Conservation (phyloP, 1,139 yeast species). For the Magnusiomyces starmeri region DNA sequence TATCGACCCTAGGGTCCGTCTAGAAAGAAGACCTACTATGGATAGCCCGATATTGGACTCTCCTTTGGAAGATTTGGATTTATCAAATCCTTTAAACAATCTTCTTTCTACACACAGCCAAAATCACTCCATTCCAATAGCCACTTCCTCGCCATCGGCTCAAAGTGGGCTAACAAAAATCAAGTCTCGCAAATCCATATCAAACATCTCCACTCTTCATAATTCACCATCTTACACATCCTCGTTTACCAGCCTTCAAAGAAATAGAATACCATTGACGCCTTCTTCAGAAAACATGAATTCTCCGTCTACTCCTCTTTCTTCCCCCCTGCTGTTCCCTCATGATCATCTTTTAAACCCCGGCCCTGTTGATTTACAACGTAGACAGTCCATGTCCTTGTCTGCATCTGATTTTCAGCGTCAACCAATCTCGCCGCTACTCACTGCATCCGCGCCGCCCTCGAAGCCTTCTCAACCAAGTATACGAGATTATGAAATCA, state of each 20-base stretch:
- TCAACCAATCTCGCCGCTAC: slow-evolving; percentile 67
- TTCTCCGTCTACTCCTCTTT: slow-evolving; percentile 28
- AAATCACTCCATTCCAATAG: not conserved
- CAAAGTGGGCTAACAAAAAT: not conserved
- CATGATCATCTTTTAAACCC: slow-evolving; percentile 18
- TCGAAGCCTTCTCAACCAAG: slow-evolving; percentile 47
- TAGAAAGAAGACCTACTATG: not conserved
- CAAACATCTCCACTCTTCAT: not conserved
- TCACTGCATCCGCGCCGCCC: slow-evolving; percentile 52
- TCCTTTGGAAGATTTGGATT: slow-evolving; percentile 6
- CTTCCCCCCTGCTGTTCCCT: slow-evolving; percentile 29
- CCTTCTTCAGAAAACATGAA: slow-evolving; percentile 8
- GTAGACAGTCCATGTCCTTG: slow-evolving; percentile 25
- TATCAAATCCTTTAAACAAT: slow-evolving; percentile 1
- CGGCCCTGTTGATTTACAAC: slow-evolving; percentile 15
- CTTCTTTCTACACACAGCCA: not conserved
- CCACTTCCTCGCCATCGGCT: slow-evolving; percentile 1
- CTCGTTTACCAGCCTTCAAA: slow-evolving; percentile 13
- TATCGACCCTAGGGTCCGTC: not conserved
- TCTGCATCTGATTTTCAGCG: slow-evolving; percentile 22
- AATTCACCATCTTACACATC: slow-evolving; percentile 6
- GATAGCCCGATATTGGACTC: slow-evolving; percentile 4
- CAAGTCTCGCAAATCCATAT: slow-evolving; percentile 1
- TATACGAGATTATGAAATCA: slow-evolving; percentile 79
- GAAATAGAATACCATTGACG: slow-evolving; percentile 13